A percentile compares a stretch with the other conserved stretches of the same genome.
These are phyloP conservation scores for Lagenidium sp. DNA, from an alignment of 352 stramenopile genomes.

Conservation along the genomic window DNA sequence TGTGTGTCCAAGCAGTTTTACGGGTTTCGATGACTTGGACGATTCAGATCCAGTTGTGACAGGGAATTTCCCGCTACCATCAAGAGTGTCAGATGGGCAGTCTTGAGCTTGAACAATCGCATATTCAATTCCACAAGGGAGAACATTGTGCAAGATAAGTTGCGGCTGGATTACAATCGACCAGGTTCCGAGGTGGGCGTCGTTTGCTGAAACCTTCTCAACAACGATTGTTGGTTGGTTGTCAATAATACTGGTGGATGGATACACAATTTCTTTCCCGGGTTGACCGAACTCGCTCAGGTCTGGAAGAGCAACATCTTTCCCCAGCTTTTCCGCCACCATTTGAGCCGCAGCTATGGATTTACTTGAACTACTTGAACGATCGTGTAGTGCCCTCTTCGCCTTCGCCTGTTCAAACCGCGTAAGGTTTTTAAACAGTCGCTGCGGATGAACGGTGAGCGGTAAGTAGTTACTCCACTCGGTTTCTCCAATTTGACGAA, in stretches of 20 bases:
- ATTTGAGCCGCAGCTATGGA: conserved; percentile 42
- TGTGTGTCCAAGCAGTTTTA: conserved; percentile 34
- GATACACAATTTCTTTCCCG: conserved; percentile 61
- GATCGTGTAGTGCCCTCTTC: conserved; percentile 48
- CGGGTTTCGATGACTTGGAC: conserved; percentile 29
- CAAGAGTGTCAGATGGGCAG: conserved; percentile 51
- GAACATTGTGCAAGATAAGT: conserved; percentile 70
- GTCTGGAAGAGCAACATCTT: conserved; percentile 41
- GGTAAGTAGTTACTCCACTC: conserved; percentile 77
- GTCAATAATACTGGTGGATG: conserved; percentile 64
- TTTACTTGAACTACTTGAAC: no score
- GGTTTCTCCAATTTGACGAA: conserved; percentile 76
- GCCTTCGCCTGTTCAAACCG: conserved; percentile 60
- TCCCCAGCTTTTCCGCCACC: conserved; percentile 61
- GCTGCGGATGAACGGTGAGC: conserved; percentile 61
- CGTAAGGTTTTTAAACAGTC: conserved; percentile 67
- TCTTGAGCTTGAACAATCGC: conserved; percentile 69
- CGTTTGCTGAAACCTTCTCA: conserved; percentile 65
- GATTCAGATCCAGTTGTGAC: conserved; percentile 18
- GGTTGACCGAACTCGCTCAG: conserved; percentile 27
- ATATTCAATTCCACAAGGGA: conserved; percentile 80
- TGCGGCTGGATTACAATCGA: conserved; percentile 77
- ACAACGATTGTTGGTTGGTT: conserved; percentile 74
- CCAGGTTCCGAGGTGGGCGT: conserved; percentile 46
- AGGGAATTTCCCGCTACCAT: conserved; percentile 46